These are phyloP conservation scores for Colletotrichum sojae DNA, from an alignment of 2,329 filamentous ascomycete species.

Conservation along the genomic window DNA sequence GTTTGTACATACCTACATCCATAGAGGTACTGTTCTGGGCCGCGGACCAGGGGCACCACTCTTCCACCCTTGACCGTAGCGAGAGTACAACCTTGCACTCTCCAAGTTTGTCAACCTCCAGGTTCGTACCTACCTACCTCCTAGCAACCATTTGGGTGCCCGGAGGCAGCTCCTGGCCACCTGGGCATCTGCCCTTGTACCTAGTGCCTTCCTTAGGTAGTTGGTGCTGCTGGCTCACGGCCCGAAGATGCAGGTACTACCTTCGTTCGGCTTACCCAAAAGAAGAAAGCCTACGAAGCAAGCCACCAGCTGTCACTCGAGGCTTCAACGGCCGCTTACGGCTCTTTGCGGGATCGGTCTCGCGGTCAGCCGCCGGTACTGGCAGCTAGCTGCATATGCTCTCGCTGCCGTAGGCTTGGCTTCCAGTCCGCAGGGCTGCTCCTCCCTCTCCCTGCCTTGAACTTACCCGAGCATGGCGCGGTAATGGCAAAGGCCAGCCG, in stretches of 20 bases:
- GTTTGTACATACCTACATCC: too few relatives aligned
- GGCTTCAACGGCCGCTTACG: constrained; percentile 15
- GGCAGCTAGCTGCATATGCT: not conserved
- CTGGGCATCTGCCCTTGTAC: not conserved
- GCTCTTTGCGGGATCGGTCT: constrained; percentile 1
- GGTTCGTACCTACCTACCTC: too few relatives aligned
- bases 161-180: not conserved
- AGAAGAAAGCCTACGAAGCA: not conserved
- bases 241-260: constrained; percentile 30
- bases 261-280: not conserved
- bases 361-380: not conserved
- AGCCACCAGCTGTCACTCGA: constrained; percentile 3
- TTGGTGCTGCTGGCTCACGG: constrained; percentile 5
- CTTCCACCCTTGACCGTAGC: too few relatives aligned
- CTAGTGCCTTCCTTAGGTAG: not conserved
- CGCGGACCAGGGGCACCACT: too few relatives aligned
- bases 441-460: not conserved
- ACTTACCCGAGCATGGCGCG: not conserved
- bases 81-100: too few relatives aligned
- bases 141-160: too few relatives aligned
- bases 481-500: too few relatives aligned
- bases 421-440: not conserved
- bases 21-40: too few relatives aligned
- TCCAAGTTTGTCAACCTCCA: too few relatives aligned
- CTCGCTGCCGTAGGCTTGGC: constrained; percentile 2